Conservation (phyloP, 2,329 filamentous ascomycete genomes). For the Fusarium solani-melongenae region DNA sequence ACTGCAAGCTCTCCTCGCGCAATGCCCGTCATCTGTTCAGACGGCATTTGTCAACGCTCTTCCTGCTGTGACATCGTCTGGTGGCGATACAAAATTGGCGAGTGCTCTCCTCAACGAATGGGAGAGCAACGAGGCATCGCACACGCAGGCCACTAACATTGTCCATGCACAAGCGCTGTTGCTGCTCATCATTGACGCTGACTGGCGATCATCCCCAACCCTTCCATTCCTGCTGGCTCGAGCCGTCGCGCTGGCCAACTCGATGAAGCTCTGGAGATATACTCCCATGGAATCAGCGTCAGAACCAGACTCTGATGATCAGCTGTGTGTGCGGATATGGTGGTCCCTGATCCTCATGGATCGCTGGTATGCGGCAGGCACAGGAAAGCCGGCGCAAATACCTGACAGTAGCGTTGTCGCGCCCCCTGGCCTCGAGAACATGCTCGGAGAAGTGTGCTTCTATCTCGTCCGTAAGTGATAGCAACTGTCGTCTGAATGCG, state of each 20-base stretch:
- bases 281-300: slow-evolving; percentile 57
- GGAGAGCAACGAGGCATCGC: slow-evolving; percentile 57
- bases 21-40: slow-evolving; percentile 66
- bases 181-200: slow-evolving; percentile 73
- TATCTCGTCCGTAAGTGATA: slow-evolving; percentile 70
- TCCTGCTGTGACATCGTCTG: slow-evolving; percentile 58
- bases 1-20: slow-evolving; percentile 66
- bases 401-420: slow-evolving; percentile 71
- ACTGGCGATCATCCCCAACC: slow-evolving; percentile 62
- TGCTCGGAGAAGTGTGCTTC: slow-evolving; percentile 73
- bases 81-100: slow-evolving; percentile 57
- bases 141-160: slow-evolving; percentile 56
- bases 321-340: slow-evolving; percentile 74
- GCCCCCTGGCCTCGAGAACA: slow-evolving; percentile 65
- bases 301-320: slow-evolving; percentile 70
- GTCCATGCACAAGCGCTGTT: slow-evolving; percentile 75
- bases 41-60: slow-evolving; percentile 74
- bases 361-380: slow-evolving; percentile 78
- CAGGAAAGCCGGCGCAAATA: slow-evolving; percentile 70
- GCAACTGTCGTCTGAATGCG: neutral
- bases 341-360: slow-evolving; percentile 79
- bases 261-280: slow-evolving; percentile 67
- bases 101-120: slow-evolving; percentile 62
- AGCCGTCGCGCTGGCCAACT: slow-evolving; percentile 73
- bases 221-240: slow-evolving; percentile 67